phyloP scores from a whole-genome alignment of 2,329 filamentous ascomycete species.

The Mollisia scopiformis region DNA sequence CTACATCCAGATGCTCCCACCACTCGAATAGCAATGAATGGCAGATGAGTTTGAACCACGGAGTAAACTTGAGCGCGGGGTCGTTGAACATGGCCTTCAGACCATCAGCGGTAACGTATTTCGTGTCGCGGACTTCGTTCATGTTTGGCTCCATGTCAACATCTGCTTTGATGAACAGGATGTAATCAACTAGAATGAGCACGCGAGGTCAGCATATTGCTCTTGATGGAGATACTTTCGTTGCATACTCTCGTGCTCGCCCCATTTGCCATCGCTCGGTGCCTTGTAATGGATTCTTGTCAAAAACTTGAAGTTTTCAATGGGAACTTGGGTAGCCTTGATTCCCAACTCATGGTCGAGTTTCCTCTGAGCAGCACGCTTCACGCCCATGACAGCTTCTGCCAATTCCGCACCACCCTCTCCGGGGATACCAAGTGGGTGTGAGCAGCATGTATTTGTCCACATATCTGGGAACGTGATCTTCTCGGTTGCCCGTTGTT shows the following conservation, averaged over 20 bases:
- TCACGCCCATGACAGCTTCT: conserved; percentile 82
- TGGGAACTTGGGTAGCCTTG: conserved; percentile 81
- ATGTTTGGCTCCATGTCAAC: conserved; percentile 81
- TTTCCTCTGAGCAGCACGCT: conserved; percentile 90
- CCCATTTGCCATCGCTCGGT: conserved; percentile 96
- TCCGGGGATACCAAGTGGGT: conserved; percentile 87
- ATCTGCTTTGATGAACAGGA: conserved; percentile 94
- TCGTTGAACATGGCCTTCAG: conserved; percentile 86
- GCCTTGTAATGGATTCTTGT: conserved; percentile 98
- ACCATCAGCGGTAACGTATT: conserved; percentile 81
- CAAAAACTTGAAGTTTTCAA: conserved; percentile 91
- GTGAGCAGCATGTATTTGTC: conserved; percentile 99
- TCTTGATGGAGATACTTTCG: background rate
- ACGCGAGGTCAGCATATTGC: conserved; percentile 12
- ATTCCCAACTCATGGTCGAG: conserved; percentile 95
- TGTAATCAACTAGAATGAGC: conserved; percentile 79
- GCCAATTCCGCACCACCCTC: conserved; percentile 86
- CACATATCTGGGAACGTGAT: conserved; percentile 99
- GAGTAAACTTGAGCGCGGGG: conserved; percentile 82
- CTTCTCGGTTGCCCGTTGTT: conserved; percentile 94
- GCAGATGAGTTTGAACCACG: conserved; percentile 99
- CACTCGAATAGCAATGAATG: conserved; percentile 97
- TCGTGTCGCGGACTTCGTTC: conserved; percentile 86
- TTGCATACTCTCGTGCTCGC: conserved; percentile 93
- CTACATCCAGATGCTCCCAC: conserved; percentile 85